Evolutionary conservation across 768 basidiomycete species (phyloP).

Genomic region (Steccherinum ochraceum): DNA sequence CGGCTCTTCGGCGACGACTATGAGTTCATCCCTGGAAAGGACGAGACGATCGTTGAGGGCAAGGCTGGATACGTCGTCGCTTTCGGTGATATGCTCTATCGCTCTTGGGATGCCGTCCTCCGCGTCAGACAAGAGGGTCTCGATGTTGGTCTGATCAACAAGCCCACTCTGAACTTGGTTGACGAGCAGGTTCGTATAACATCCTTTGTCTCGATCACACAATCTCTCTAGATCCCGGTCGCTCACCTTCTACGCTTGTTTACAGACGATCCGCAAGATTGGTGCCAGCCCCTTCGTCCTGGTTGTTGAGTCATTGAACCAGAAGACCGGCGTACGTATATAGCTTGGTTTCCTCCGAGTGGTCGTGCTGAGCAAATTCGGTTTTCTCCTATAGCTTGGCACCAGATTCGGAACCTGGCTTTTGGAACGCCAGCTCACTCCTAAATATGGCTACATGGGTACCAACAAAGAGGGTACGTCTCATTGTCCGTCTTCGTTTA

Average conservation of each 20-base stretch:
- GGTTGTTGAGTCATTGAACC: constrained; percentile 81
- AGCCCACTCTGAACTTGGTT: constrained; percentile 74
- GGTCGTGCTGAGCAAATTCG: neutral
- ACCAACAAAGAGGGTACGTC: constrained; percentile 56
- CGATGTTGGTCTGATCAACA: constrained; percentile 84
- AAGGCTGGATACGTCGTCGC: constrained; percentile 77
- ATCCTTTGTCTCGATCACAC: neutral
- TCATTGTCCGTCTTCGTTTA: too few species aligned
- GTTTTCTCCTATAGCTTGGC: constrained; percentile 43
- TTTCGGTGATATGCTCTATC: constrained; percentile 84
- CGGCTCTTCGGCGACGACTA: constrained; percentile 66
- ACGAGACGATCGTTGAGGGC: constrained; percentile 75
- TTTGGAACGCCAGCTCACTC: constrained; percentile 73
- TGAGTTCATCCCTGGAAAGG: constrained; percentile 78
- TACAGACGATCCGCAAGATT: constrained; percentile 57
- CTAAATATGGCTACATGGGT: constrained; percentile 79
- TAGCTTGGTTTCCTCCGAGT: too few species aligned
- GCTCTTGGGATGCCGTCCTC: constrained; percentile 78
- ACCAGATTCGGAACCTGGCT: constrained; percentile 85
- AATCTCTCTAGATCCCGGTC: neutral
- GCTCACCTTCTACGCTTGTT: neutral
- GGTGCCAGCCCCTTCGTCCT: constrained; percentile 74
- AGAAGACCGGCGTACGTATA: constrained; percentile 69
- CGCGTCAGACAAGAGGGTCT: constrained; percentile 64
- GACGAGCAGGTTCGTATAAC: constrained; percentile 58